Evolutionary conservation across 2,329 filamentous ascomycete species (phyloP).

Genomic region (Ceratocystis variospora): DNA sequence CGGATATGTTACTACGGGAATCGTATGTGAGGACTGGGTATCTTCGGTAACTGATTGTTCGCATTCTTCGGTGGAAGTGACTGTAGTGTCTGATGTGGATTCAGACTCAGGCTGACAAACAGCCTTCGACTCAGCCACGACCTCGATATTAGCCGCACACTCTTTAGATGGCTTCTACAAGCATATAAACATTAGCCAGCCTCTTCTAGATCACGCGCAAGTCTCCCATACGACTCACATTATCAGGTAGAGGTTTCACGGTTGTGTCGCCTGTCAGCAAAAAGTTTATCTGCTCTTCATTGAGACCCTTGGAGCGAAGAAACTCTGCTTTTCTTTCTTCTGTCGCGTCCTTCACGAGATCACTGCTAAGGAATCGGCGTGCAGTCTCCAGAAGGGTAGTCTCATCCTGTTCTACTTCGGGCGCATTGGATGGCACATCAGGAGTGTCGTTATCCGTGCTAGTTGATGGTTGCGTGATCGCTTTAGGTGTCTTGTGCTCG

Average conservation of each 20-base stretch:
- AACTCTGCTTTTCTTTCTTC: constrained; percentile 63
- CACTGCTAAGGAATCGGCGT: constrained; percentile 60
- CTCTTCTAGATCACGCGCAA: not conserved
- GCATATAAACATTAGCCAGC: not conserved
- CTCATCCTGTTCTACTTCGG: not conserved
- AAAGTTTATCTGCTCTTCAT: constrained; percentile 50
- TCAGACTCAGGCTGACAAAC: not conserved
- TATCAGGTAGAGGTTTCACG: not conserved
- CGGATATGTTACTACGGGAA: constrained; percentile 55
- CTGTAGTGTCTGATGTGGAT: not conserved
- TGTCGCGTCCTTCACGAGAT: constrained; percentile 53
- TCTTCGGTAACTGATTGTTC: not conserved
- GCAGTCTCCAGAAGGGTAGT: constrained; percentile 44
- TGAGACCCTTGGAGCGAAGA: constrained; percentile 61
- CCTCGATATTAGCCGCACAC: not conserved
- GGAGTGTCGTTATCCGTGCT: constrained; percentile 7
- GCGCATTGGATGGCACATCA: not conserved
- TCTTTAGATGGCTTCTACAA: not conserved
- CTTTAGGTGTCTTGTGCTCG: not conserved
- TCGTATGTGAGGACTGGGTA: constrained; percentile 28
- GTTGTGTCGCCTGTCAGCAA: constrained; percentile 35
- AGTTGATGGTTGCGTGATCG: not conserved
- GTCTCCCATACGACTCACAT: not conserved
- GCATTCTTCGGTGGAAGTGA: not conserved
- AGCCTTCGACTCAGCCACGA: not conserved